Percentiles rank a stretch among this genome's conserved stretches.
These are phyloP conservation scores for Sphaerulina musiva DNA, from an alignment of 2,329 filamentous ascomycete species.

Conservation along the genomic window DNA sequence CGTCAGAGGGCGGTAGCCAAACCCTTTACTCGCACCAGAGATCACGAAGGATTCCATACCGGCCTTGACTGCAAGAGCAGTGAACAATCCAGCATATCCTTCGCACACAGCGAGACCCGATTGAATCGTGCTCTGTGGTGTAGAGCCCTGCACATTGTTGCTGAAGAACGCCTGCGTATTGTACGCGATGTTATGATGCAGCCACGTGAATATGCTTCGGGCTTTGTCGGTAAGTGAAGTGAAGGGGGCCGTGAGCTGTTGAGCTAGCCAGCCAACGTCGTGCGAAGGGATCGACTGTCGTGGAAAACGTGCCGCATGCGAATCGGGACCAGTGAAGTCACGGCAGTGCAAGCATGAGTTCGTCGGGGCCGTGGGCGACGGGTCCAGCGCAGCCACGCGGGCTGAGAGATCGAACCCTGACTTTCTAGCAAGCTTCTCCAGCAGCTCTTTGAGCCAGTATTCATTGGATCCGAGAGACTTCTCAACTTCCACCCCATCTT, in stretches of 20 bases:
- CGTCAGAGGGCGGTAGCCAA: slow-evolving; percentile 58
- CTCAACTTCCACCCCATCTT: slow-evolving; percentile 14
- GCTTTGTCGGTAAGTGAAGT: slow-evolving; percentile 88
- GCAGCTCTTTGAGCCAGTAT: slow-evolving; percentile 7
- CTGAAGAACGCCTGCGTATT: slow-evolving; percentile 74
- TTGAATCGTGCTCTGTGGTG: slow-evolving; percentile 65
- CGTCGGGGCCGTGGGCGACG: slow-evolving; percentile 15
- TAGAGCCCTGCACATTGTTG: slow-evolving; percentile 58
- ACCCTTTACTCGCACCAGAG: slow-evolving; percentile 79
- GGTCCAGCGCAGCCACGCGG: slow-evolving; percentile 3
- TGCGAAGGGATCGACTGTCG: slow-evolving; percentile 61
- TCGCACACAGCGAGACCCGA: slow-evolving; percentile 81
- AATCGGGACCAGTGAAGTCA: slow-evolving; percentile 78
- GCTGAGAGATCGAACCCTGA: slow-evolving; percentile 11
- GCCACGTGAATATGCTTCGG: slow-evolving; percentile 87
- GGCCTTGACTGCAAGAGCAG: slow-evolving; percentile 67
- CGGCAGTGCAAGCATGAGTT: slow-evolving; percentile 69
- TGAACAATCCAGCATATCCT: slow-evolving; percentile 80
- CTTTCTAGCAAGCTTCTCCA: slow-evolving; percentile 12
- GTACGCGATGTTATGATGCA: slow-evolving; percentile 87
- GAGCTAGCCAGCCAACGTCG: slow-evolving; percentile 66
- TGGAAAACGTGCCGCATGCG: slow-evolving; percentile 70
- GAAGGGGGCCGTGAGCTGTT: slow-evolving; percentile 71
- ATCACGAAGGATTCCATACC: slow-evolving; percentile 73
- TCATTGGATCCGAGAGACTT: slow-evolving; percentile 15